Base-by-base conservation (phyloP, 805 yeast species). In the Brettanomyces custersianus region DNA sequence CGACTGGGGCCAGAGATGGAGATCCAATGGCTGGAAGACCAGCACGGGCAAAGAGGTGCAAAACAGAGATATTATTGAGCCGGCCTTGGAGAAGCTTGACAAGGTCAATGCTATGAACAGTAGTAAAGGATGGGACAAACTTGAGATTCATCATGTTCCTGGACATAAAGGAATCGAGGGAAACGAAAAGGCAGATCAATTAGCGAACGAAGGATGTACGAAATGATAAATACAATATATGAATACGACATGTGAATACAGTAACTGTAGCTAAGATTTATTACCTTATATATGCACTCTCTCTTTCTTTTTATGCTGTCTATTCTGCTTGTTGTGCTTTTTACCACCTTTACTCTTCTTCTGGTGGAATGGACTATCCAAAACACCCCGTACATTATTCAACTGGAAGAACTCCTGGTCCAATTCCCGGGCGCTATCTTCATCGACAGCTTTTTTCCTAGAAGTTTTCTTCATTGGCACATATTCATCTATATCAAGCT, bases 371-470 rank as follows among this genome's bases (percentile, higher is more conserved):
- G 97, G 95, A 5, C 70, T 63, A 29, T 66, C 65, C 41, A 80
- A 52, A 36, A 70, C 73, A 3, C 94, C 94, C 42, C 68, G 66
- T 4, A 79, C 75, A 12, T 59, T 62, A 40, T 68, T 70, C 77
- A 79, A 73, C 38, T 72, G 68, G 67, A 90, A 90, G 52, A 90
- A 90, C 40, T 86, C 95, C 25, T 74, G 67, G 57, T 90, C 96
- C 45, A 90, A 65, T 47, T 85, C 92, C 29, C 75, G 84, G 24
- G 90, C 86, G 5, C 86, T 81, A 52, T 80, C 78, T 32, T 20
- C 11, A 5, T 18, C 13, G 5, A 10, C 28, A 18, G 9, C 19
- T 4, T 33, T 22, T 24, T 26, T 25, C 17, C 20, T 25, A 5
- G 21, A 13, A 12, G 20, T 7, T 9, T 12, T 11, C 2, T 20